Evolutionary conservation across 2,329 filamentous ascomycete species (phyloP).

Genomic region (Ophiosphaerella narmari): DNA sequence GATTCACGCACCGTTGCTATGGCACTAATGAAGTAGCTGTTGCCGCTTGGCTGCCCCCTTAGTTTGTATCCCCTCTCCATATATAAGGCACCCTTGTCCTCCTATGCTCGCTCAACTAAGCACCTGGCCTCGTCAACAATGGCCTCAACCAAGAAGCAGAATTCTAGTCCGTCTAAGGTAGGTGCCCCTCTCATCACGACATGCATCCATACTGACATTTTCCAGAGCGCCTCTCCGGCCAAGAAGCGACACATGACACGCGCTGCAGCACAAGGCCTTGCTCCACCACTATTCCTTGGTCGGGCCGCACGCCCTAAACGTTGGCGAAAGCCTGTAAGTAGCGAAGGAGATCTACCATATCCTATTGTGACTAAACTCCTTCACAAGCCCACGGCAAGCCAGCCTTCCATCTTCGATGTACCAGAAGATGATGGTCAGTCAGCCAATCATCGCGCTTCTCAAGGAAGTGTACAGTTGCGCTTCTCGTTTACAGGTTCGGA

Average conservation of each 20-base stretch:
- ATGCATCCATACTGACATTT: no score
- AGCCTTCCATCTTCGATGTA: background rate
- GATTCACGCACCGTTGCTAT: background rate
- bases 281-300: background rate
- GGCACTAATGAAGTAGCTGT: background rate
- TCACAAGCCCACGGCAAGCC: background rate
- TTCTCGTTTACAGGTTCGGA: conserved; percentile 17
- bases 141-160: no score
- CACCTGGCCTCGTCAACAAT: no score
- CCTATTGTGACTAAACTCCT: background rate
- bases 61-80: no score
- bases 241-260: background rate
- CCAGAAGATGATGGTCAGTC: background rate
- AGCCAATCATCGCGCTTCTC: background rate
- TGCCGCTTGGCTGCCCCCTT: no score
- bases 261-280: background rate
- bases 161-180: no score
- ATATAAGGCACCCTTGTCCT: no score
- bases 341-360: background rate
- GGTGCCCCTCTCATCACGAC: no score
- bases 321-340: conserved; percentile 1
- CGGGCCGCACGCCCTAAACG: background rate
- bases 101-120: no score
- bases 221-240: no score
- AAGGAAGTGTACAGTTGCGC: conserved; percentile 4